A percentile compares a stretch with the other conserved stretches of the same genome.
phyloP scores from a whole-genome alignment of 2,329 filamentous ascomycete genomes.

The Alternaria tenuissima region DNA sequence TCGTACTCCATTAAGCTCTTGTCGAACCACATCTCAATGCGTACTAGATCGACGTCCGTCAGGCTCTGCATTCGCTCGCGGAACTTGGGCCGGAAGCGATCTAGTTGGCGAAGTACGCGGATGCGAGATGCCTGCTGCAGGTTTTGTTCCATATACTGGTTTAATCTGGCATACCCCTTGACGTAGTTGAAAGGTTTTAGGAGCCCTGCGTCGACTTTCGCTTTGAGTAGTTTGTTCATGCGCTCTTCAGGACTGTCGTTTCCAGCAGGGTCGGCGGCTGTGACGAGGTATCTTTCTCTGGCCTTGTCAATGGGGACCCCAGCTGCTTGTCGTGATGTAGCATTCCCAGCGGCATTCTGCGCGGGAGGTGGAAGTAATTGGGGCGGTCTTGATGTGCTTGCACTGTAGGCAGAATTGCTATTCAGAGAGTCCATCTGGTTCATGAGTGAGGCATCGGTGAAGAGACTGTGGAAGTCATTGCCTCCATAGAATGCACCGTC shows the following conservation, averaged over 20 bases:
- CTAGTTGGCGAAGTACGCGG: constrained; percentile 89
- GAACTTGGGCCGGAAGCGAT: constrained; percentile 94
- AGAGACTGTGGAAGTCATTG: constrained; percentile 61
- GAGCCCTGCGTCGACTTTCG: constrained; percentile 95
- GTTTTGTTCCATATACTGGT: constrained; percentile 90
- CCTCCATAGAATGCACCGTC: constrained; percentile 59
- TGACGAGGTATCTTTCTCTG: constrained; percentile 91
- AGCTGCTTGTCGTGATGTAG: constrained; percentile 69
- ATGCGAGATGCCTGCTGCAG: constrained; percentile 83
- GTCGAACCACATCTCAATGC: constrained; percentile 99
- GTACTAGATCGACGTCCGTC: constrained; percentile 91
- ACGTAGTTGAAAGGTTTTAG: constrained; percentile 98
- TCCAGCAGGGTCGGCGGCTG: constrained; percentile 92
- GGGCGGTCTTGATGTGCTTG: constrained; percentile 58
- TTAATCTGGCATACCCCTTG: constrained; percentile 89
- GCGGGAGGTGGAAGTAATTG: constrained; percentile 53
- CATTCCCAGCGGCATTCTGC: constrained; percentile 58
- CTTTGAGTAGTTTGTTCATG: constrained; percentile 91
- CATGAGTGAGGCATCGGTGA: constrained; percentile 65
- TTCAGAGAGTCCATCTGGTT: constrained; percentile 54
- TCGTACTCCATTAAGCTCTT: constrained; percentile 97
- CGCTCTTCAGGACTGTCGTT: constrained; percentile 86
- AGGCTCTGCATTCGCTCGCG: constrained; percentile 91
- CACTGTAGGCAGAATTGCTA: constrained; percentile 40
- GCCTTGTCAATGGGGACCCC: constrained; percentile 73